Conservation (phyloP, 2,329 filamentous ascomycete species). For the Alternaria brassicicola region DNA sequence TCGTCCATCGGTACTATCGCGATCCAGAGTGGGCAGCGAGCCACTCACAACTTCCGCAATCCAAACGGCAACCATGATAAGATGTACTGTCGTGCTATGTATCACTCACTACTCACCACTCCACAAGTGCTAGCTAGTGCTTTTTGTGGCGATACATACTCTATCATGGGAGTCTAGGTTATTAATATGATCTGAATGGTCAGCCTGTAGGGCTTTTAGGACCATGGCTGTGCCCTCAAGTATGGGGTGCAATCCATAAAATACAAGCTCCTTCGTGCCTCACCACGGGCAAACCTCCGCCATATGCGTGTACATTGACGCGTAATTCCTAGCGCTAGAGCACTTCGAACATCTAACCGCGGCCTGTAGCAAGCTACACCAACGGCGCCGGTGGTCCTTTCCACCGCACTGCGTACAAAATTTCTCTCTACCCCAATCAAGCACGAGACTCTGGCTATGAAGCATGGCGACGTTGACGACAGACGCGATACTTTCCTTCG, state of each 20-base stretch:
- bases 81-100: no score
- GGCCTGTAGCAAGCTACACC: background rate
- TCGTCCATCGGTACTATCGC: background rate
- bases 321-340: background rate
- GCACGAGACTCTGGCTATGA: background rate
- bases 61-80: background rate
- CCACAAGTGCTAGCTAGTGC: no score
- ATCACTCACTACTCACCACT: no score
- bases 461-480: constrained; percentile 3
- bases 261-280: background rate
- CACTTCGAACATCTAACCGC: background rate
- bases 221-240: background rate
- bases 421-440: background rate
- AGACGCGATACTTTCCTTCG: background rate
- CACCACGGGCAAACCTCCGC: background rate
- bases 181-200: background rate
- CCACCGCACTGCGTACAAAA: background rate
- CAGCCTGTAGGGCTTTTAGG: background rate
- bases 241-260: background rate
- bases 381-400: background rate
- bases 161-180: background rate
- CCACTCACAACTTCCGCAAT: background rate
- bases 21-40: background rate
- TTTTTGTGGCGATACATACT: no score
- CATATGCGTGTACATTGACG: background rate